Evolutionary conservation across 805 yeast genomes (phyloP).

Genomic region (Wickerhamiella siamensis): DNA sequence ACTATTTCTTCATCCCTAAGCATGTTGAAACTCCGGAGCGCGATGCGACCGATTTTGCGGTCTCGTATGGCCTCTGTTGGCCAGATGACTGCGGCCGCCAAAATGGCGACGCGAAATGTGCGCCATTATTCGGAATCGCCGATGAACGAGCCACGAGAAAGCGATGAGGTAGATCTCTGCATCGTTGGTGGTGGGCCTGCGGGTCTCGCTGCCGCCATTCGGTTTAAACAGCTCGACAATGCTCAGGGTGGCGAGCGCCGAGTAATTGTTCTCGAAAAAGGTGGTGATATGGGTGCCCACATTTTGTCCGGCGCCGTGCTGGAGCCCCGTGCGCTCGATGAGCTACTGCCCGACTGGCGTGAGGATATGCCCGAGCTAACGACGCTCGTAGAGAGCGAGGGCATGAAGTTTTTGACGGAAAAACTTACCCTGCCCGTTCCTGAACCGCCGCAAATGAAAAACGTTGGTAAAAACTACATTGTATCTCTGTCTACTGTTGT

Average conservation of each 20-base stretch:
- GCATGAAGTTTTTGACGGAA: constrained; percentile 53
- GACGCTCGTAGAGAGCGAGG: constrained; percentile 62
- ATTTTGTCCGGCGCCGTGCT: constrained; percentile 86
- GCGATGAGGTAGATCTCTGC: constrained; percentile 82
- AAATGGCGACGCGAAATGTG: neutral
- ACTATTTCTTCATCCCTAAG: neutral
- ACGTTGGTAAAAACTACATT: constrained; percentile 68
- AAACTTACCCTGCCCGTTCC: constrained; percentile 59
- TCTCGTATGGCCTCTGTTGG: neutral
- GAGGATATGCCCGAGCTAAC: constrained; percentile 39
- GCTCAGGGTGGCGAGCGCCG: constrained; percentile 57
- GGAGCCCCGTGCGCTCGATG: constrained; percentile 79
- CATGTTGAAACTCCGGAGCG: neutral
- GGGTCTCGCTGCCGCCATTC: constrained; percentile 87
- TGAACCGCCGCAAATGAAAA: constrained; percentile 83
- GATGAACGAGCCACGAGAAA: constrained; percentile 50
- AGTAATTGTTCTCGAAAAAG: constrained; percentile 83
- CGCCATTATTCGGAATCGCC: neutral
- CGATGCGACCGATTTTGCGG: neutral
- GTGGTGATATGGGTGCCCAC: constrained; percentile 86
- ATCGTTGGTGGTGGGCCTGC: constrained; percentile 98
- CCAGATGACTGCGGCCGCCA: neutral
- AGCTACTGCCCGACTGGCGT: constrained; percentile 56
- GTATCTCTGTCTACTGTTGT: constrained; percentile 73
- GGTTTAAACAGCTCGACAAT: constrained; percentile 68